A percentile compares a stretch with the other conserved stretches of the same genome.
Conservation (phyloP, 140 eudicot species). For the Senecio squalidus region DNA sequence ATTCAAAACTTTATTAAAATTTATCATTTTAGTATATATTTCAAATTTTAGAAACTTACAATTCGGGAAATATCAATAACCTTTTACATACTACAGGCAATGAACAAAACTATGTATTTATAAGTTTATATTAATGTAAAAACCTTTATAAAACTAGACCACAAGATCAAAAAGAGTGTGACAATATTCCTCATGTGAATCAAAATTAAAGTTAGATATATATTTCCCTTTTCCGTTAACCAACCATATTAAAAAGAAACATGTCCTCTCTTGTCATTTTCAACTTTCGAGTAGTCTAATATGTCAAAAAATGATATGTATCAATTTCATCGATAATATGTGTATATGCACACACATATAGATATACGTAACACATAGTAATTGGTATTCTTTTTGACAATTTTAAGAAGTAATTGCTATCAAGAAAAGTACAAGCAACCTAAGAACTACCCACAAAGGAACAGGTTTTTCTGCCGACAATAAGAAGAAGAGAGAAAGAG, state of each 20-base stretch:
- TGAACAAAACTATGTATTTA: neutral
- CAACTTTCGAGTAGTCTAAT: constrained; percentile 13
- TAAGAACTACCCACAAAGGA: constrained; percentile 24
- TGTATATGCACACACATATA: neutral
- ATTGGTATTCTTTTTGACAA: constrained; percentile 4
- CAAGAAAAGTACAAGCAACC: constrained; percentile 21
- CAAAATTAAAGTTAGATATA: neutral
- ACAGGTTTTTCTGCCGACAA: constrained; percentile 22
- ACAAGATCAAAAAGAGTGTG: neutral
- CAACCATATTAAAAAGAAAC: neutral
- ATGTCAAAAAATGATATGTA: constrained; percentile 5
- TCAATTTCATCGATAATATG: no score
- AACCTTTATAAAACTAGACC: neutral
- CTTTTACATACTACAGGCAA: neutral
- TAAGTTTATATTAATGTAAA: neutral
- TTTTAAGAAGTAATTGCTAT: constrained; percentile 10
- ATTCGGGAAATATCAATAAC: neutral
- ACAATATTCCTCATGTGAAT: neutral
- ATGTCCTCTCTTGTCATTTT: constrained; percentile 18
- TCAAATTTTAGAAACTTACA: neutral
- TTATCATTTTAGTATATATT: no score
- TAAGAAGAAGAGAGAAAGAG: neutral
- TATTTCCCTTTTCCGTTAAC: neutral
- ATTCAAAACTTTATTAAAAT: no score
- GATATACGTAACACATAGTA: constrained; percentile 3